Conservation (phyloP, 768 basidiomycete genomes). For the Mycena vulgaris region DNA sequence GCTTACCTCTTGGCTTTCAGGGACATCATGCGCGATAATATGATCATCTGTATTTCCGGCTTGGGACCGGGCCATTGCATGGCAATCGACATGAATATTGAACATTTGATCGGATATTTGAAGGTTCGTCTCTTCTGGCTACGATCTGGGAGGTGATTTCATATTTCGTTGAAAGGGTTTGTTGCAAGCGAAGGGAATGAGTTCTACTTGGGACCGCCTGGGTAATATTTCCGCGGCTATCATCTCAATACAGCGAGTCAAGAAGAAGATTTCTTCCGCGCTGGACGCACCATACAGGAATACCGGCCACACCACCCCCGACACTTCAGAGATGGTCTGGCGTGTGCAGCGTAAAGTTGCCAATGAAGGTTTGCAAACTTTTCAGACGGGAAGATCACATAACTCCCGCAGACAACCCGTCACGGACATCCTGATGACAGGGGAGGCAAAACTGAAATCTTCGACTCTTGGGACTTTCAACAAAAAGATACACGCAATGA, state of each 20-base stretch:
- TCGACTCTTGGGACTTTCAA: constrained; percentile 11
- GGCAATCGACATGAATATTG: constrained; percentile 43
- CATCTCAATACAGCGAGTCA: constrained; percentile 45
- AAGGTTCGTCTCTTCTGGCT: too few relatives aligned
- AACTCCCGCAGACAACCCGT: neutral
- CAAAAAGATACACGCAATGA: constrained; percentile 4
- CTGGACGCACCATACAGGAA: neutral
- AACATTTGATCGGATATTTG: constrained; percentile 52
- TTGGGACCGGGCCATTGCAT: neutral
- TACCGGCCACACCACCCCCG: constrained; percentile 13
- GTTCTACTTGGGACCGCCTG: constrained; percentile 49
- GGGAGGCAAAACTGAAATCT: constrained; percentile 9
- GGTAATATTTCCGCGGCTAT: constrained; percentile 50
- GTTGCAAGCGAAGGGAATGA: constrained; percentile 47
- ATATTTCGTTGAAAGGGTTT: constrained; percentile 39
- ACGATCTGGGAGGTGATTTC: too few relatives aligned
- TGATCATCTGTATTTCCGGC: constrained; percentile 1
- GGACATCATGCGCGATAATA: constrained; percentile 7
- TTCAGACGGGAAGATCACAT: neutral
- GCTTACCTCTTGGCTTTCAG: neutral
- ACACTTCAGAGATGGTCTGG: constrained; percentile 11
- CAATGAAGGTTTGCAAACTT: neutral
- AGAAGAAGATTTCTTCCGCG: constrained; percentile 43
- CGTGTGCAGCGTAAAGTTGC: neutral
- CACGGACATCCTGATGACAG: neutral